A percentile compares a stretch with the other conserved stretches of the same genome.
phyloP scores from a whole-genome alignment of 2,329 filamentous ascomycete genomes.

The Xylariaceae sp. region DNA sequence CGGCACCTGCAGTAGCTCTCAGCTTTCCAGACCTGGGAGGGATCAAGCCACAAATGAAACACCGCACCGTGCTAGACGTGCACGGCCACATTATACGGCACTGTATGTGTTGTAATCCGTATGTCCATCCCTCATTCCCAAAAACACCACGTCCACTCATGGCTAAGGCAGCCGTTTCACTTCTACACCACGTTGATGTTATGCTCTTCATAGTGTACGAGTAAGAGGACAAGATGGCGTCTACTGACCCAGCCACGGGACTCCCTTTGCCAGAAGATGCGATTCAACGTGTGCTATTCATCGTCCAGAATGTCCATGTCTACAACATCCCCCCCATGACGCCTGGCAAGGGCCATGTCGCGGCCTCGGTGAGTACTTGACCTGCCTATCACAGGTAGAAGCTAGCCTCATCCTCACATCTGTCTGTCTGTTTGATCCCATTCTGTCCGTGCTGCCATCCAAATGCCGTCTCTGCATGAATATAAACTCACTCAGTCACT shows the following conservation, averaged over 20 bases:
- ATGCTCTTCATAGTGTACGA: neutral
- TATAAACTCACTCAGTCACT: neutral
- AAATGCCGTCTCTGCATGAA: neutral
- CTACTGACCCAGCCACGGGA: constrained; percentile 67
- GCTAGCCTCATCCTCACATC: neutral
- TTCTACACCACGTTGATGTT: neutral
- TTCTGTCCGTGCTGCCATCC: neutral
- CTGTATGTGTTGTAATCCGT: neutral
- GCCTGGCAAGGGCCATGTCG: constrained; percentile 73
- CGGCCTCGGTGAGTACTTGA: constrained; percentile 42
- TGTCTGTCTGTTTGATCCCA: neutral
- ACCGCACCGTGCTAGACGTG: neutral
- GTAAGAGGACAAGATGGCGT: constrained; percentile 45
- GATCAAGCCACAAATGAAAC: constrained; percentile 2
- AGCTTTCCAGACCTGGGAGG: neutral
- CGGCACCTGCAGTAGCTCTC: too few species aligned
- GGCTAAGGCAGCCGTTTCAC: neutral
- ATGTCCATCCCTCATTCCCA: neutral
- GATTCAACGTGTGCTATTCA: constrained; percentile 80
- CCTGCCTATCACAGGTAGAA: neutral
- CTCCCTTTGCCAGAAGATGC: constrained; percentile 63
- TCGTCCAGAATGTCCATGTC: constrained; percentile 69
- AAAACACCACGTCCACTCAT: neutral
- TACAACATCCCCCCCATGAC: constrained; percentile 80
- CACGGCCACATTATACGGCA: neutral